These are phyloP conservation scores for Hondaea fermentalgiana DNA, from an alignment of 108 stramenopile genomes.

Conservation along the genomic window DNA sequence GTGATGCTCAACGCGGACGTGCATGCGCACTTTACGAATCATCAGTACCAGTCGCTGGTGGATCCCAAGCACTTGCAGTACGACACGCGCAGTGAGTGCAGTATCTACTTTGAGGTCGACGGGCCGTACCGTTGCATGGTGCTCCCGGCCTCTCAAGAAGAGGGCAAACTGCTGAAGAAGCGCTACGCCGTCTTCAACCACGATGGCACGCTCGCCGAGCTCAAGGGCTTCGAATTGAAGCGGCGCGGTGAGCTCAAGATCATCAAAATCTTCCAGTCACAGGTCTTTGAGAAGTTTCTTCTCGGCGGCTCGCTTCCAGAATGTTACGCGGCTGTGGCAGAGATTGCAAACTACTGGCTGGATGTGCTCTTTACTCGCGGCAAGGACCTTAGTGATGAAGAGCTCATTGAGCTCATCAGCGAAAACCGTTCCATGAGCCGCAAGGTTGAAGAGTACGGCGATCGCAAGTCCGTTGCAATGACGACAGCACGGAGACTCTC, in stretches of 20 bases:
- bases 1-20: constrained; percentile 98
- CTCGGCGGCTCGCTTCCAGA: constrained; percentile 70
- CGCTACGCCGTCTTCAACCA: constrained; percentile 99
- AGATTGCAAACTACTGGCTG: constrained; percentile 94
- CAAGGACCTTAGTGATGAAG: constrained; percentile 79
- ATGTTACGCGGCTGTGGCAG: constrained; percentile 90
- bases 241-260: constrained; percentile 96
- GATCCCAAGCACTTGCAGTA: constrained; percentile 68
- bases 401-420: constrained; percentile 89
- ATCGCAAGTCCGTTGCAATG: constrained; percentile 87
- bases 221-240: constrained; percentile 99
- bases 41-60: constrained; percentile 87
- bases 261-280: constrained; percentile 95
- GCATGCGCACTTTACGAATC: constrained; percentile 94
- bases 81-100: constrained; percentile 83
- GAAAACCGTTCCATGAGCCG: constrained; percentile 95
- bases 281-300: constrained; percentile 91
- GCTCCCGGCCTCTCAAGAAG: constrained; percentile 92
- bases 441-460: constrained; percentile 92
- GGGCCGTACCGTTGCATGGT: constrained; percentile 98
- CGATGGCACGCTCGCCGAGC: constrained; percentile 93
- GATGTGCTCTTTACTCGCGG: constrained; percentile 89
- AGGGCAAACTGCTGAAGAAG: constrained; percentile 96
- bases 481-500: constrained; percentile 92
- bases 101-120: constrained; percentile 98